Evolutionary conservation across 1,139 yeast species (phyloP).

Genomic region (Hansenula sp.): DNA sequence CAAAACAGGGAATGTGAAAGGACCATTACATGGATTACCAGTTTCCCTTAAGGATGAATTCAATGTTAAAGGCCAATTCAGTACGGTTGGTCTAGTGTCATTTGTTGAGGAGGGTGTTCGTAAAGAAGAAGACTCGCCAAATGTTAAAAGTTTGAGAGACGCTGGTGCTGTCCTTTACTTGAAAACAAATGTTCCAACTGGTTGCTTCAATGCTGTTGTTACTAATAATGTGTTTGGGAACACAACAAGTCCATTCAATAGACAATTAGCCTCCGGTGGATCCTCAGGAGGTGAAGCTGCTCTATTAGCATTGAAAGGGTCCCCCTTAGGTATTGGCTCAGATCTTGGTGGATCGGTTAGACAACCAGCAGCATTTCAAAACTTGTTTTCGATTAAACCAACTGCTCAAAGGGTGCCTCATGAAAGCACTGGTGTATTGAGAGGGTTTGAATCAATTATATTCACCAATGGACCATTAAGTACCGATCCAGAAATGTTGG

Average conservation of each 20-base stretch:
- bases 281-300: slow-evolving; percentile 77
- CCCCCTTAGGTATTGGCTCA: slow-evolving; percentile 62
- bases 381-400: slow-evolving; percentile 53
- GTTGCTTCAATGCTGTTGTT: slow-evolving; percentile 48
- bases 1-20: slow-evolving; percentile 34
- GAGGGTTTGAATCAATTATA: slow-evolving; percentile 53
- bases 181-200: slow-evolving; percentile 57
- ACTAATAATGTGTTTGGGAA: slow-evolving; percentile 44
- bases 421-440: slow-evolving; percentile 47
- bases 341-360: slow-evolving; percentile 77
- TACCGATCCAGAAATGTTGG: slow-evolving; percentile 60
- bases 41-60: slow-evolving; percentile 56
- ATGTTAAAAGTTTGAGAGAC: slow-evolving; percentile 36
- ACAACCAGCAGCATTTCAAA: slow-evolving; percentile 59
- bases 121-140: slow-evolving; percentile 32
- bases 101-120: slow-evolving; percentile 33
- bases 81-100: slow-evolving; percentile 43
- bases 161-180: slow-evolving; percentile 54
- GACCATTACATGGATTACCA: slow-evolving; percentile 70
- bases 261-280: slow-evolving; percentile 53
- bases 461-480: slow-evolving; percentile 58
- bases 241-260: slow-evolving; percentile 47
- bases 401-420: slow-evolving; percentile 48
- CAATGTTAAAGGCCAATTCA: slow-evolving; percentile 40
- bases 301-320: slow-evolving; percentile 55